Base-by-base conservation (phyloP, 345 rosid species). In the Balakata baccata region DNA sequence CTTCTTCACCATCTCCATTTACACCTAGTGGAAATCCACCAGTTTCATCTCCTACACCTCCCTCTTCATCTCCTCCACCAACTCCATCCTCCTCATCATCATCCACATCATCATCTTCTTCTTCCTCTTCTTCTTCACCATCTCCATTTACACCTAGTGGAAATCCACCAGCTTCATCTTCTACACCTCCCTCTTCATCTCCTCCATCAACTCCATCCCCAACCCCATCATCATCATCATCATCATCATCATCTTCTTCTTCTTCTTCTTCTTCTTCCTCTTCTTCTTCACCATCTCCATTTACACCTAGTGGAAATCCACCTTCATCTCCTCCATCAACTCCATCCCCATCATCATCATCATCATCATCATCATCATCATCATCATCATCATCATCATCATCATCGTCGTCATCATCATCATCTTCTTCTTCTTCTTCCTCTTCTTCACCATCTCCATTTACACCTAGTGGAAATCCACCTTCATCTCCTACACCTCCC, bases 51-150 rank as follows among this genome's bases (percentile, higher is more conserved):
- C 56, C 49, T 3, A 29, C 58, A 7, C 60, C 71, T 2, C 11
- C 63, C 12, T 12, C 77, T 37, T 43, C 70, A 5, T 11, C 63
- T 6, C 16, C 71, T 43, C 1, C 69, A 38, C n/a, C 60, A 12
- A 5, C 64, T 29, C 14, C 47, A 14, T 9, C 59, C n/a, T 29
- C 75, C 1, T 43, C 34, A 29, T 29, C 72, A 20, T 68, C 78
- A 17, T 56, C 29, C 1, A 11, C 74, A 14, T 17, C 67, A 13
- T 14, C 68, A 4, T 20, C 60, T 25, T 41, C 67, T 20, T 65
- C 76, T 16, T 59, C 62, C n/a, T 45, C 57, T 23, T 74, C 74
- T 10, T 39, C 75, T 5, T 9, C 68, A 7, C 56, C 73, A 0
- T 4, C 45, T 8, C 20, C 45, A 4, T 1, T 16, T 25, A 2